phyloP scores from a whole-genome alignment of 495 filamentous ascomycete species.

The Neurospora tetraspora region DNA sequence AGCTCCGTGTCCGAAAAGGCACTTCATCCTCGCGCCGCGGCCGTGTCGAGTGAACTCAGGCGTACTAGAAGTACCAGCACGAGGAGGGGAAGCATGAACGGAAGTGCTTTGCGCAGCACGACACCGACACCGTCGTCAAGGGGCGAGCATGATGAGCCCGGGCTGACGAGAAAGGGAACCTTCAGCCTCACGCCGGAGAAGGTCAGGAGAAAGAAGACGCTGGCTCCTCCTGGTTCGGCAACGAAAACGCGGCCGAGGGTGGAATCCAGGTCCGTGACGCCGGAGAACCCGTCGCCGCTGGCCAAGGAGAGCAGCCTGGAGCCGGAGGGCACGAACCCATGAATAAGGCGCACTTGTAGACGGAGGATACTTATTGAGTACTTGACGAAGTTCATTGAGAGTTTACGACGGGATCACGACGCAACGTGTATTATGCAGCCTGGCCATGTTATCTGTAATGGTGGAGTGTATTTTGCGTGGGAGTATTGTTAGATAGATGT shows the following conservation, averaged over 20 bases:
- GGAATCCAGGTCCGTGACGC: constrained; percentile 40
- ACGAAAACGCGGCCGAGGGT: constrained; percentile 26
- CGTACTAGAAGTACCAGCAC: constrained; percentile 38
- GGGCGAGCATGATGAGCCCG: constrained; percentile 22
- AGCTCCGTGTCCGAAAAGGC: constrained; percentile 20
- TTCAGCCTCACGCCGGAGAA: constrained; percentile 39
- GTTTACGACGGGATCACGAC: neutral
- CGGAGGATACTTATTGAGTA: no score
- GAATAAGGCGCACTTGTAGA: neutral
- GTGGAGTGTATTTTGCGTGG: neutral
- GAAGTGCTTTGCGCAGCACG: constrained; percentile 29
- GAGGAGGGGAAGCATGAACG: constrained; percentile 36
- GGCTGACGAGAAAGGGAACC: constrained; percentile 33
- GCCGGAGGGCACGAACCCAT: neutral
- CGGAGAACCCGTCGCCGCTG: constrained; percentile 41
- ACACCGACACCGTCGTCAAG: constrained; percentile 35
- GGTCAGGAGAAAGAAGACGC: constrained; percentile 36
- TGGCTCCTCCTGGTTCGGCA: constrained; percentile 11
- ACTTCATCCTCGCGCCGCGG: constrained; percentile 26
- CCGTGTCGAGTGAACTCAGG: constrained; percentile 32
- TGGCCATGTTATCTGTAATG: neutral
- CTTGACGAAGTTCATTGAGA: neutral
- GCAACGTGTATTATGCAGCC: neutral
- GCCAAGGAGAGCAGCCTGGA: constrained; percentile 34
- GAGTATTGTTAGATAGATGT: neutral